Evolutionary conservation across 371 early-diverging fungal genomes (phyloP).

Genomic region (Mortierella sp.): DNA sequence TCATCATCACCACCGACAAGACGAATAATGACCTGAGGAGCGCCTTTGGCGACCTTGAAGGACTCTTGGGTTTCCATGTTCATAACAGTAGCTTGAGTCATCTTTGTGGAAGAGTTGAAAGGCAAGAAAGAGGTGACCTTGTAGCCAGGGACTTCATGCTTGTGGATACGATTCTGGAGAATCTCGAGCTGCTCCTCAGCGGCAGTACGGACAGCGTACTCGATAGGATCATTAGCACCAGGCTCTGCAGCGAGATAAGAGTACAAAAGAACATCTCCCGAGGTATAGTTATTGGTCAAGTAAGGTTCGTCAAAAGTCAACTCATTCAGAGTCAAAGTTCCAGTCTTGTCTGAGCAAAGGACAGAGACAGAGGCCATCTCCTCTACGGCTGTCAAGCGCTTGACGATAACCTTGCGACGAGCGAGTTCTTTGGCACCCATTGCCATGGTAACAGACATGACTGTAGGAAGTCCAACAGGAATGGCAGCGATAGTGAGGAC

Average conservation of each 20-base stretch:
- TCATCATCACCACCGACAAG: constrained; percentile 84
- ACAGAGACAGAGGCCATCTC: constrained; percentile 91
- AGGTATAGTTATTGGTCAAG: constrained; percentile 76
- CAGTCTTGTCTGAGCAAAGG: constrained; percentile 97
- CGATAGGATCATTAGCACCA: constrained; percentile 94
- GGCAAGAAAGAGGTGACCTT: constrained; percentile 88
- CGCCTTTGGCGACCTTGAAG: constrained; percentile 93
- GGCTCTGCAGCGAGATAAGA: constrained; percentile 92
- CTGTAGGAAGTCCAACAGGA: constrained; percentile 96
- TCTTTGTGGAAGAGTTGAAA: constrained; percentile 92
- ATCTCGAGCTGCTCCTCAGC: constrained; percentile 81
- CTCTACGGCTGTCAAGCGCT: constrained; percentile 95
- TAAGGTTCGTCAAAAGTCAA: constrained; percentile 93
- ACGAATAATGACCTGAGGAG: constrained; percentile 92
- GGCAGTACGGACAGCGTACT: constrained; percentile 87
- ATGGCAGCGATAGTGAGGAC: constrained; percentile 97
- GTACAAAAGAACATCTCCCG: constrained; percentile 84
- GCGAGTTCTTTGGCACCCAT: constrained; percentile 95
- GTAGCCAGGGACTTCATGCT: constrained; percentile 84
- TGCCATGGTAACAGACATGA: constrained; percentile 98
- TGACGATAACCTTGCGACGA: constrained; percentile 93
- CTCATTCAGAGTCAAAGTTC: constrained; percentile 95
- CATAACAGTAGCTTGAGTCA: constrained; percentile 89
- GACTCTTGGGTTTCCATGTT: constrained; percentile 72
- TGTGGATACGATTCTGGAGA: constrained; percentile 68